Evolutionary conservation across 2,329 filamentous ascomycete genomes (phyloP), one percentile per base, ranked within the genome.

Genomic region (Colletotrichum siamense): DNA sequence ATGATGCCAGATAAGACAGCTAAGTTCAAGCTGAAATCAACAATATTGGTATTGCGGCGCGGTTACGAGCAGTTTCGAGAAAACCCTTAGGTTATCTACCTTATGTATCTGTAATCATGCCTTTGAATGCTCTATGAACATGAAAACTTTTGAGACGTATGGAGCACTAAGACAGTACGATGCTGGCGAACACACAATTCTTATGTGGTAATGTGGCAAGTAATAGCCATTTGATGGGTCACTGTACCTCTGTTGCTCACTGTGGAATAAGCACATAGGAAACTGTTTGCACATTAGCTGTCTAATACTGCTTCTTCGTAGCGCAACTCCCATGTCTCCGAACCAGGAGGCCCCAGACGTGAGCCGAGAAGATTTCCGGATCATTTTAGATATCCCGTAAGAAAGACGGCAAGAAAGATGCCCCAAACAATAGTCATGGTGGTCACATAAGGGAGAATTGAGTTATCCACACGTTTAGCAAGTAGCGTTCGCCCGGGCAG

Each of bases 321-420:
- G 49, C 70, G 32, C 16, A 26, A 2, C 12, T 55, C 10, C 8
- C 4, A n/a, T 24, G 15, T 28, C n/a, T 57, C 4, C 13, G 6
- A 59, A 2, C 13, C 13, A 59, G 0, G 8, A 30, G 18, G 4
- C 55, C 0, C 26, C 16, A 9, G 7, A 28, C 5, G 5, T 52
- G 10, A 22, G n/a, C 1, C 6, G 12, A 52, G n/a, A 52, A 13
- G n/a, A 2, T 8, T 52, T 3, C 10, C 2, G 10, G 44, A 13
- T n/a, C 0, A 22, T 52, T 13, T 22, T 13, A 0, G 6, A 52
- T 22, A 8, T 52, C 44, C n/a, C n/a, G 6, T 2, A 22, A 8
- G 44, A 24, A 22, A 0, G 10, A 52, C n/a, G 0, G n/a, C 0
- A 13, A 22, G 1, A 22, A 13, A 0, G 44, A 22, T 0, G n/a